Conservation (phyloP, 306 rosid genomes). For the Senna siamea region DNA sequence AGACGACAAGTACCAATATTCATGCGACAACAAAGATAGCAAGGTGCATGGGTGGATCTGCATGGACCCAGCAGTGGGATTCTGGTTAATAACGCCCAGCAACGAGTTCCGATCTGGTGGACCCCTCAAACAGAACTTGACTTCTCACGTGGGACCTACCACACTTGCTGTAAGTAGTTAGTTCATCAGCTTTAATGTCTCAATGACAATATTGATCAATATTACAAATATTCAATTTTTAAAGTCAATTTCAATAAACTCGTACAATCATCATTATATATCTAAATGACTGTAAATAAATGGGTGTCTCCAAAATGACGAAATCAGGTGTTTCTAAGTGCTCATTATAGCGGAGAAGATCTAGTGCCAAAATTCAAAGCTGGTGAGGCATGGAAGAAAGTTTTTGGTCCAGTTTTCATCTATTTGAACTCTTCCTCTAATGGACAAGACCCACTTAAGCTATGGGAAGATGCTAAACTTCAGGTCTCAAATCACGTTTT, state of each 20-base stretch:
- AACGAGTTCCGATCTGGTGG: slow-evolving; percentile 90
- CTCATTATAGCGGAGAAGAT: slow-evolving; percentile 86
- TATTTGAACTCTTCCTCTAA: slow-evolving; percentile 60
- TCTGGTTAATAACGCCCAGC: slow-evolving; percentile 78
- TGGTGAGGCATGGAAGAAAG: slow-evolving; percentile 90
- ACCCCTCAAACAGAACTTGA: slow-evolving; percentile 77
- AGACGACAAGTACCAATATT: slow-evolving; percentile 94
- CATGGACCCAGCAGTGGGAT: slow-evolving; percentile 62
- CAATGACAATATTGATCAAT: too few species aligned
- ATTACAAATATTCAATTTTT: too few species aligned
- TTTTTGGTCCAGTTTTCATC: slow-evolving; percentile 82
- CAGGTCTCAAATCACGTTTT: slow-evolving; percentile 56
- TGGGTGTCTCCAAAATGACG: too few species aligned
- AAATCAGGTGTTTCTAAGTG: slow-evolving; percentile 80
- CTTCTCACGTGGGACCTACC: slow-evolving; percentile 89
- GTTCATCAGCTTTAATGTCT: too few species aligned
- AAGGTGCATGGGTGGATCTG: slow-evolving; percentile 89
- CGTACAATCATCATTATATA: too few species aligned
- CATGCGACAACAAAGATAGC: slow-evolving; percentile 76
- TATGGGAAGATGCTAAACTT: slow-evolving; percentile 81
- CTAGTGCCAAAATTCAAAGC: slow-evolving; percentile 62
- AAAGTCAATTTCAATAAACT: too few species aligned
- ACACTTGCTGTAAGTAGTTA: slow-evolving; percentile 73
- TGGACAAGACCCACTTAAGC: slow-evolving; percentile 42
- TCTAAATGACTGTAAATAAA: too few species aligned